These are phyloP conservation scores for Myxozyma udenii DNA, from an alignment of 805 yeast species.

Conservation along the genomic window DNA sequence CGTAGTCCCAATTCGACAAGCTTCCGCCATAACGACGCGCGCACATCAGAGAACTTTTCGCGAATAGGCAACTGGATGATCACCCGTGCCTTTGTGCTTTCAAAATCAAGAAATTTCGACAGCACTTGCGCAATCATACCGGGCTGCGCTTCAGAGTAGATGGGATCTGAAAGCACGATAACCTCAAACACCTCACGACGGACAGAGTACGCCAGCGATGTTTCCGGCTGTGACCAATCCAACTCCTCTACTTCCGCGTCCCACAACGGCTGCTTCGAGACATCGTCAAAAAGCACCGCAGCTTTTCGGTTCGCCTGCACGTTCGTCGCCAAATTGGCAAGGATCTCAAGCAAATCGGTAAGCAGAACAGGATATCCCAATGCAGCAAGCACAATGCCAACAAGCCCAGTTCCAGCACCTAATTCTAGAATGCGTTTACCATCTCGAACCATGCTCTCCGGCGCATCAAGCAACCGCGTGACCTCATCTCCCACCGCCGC, in stretches of 20 bases:
- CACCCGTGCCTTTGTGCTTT: constrained; percentile 44
- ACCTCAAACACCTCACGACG: constrained; percentile 47
- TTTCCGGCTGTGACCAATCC: constrained; percentile 72
- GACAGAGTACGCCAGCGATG: constrained; percentile 32
- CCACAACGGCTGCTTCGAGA: constrained; percentile 17
- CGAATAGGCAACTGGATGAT: constrained; percentile 77
- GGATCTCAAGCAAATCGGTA: constrained; percentile 79
- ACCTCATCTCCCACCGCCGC: constrained; percentile 32
- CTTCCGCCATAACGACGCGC: constrained; percentile 55
- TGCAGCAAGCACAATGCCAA: constrained; percentile 65
- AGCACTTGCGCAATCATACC: constrained; percentile 64
- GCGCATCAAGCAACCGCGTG: constrained; percentile 29
- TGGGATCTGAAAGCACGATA: constrained; percentile 79
- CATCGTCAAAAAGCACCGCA: not conserved
- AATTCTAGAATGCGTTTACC: constrained; percentile 50
- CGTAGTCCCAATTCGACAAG: constrained; percentile 40
- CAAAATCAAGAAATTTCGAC: constrained; percentile 43
- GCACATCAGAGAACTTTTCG: constrained; percentile 58
- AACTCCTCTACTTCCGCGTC: constrained; percentile 48
- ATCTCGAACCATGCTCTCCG: not conserved
- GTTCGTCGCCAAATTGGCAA: constrained; percentile 63
- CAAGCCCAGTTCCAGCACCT: constrained; percentile 95
- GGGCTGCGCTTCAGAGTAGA: constrained; percentile 82
- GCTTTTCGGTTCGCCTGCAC: constrained; percentile 47
- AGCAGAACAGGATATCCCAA: constrained; percentile 52